Evolutionary conservation across 139 green algal genomes (phyloP).

Genomic region (Coccomyxa sp.): DNA sequence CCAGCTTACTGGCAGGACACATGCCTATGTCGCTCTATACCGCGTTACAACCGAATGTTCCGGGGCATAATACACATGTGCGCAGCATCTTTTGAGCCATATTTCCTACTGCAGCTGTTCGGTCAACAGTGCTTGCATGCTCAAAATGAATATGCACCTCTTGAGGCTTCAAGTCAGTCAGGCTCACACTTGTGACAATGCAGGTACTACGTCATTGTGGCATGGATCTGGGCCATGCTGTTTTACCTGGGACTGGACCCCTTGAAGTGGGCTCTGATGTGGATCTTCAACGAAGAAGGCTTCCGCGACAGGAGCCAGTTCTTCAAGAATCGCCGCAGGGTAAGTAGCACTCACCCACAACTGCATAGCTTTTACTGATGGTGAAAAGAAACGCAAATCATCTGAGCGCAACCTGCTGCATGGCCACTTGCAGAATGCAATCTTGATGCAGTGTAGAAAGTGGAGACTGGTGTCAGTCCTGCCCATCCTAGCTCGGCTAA

Average conservation of each 20-base stretch:
- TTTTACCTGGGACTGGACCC: constrained; percentile 73
- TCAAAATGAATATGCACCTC: not conserved
- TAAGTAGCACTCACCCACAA: no score
- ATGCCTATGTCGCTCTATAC: not conserved
- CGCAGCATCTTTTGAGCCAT: not conserved
- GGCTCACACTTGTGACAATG: not conserved
- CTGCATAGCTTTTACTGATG: no score
- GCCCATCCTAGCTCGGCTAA: no score
- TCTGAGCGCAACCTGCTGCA: no score
- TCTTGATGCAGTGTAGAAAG: no score
- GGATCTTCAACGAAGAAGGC: constrained; percentile 70
- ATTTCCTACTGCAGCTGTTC: not conserved
- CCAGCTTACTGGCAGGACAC: not conserved
- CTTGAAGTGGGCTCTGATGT: constrained; percentile 71
- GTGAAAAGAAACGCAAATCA: no score
- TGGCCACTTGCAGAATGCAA: no score
- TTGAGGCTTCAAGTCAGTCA: not conserved
- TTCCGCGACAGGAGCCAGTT: constrained; percentile 27
- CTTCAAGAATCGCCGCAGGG: no score
- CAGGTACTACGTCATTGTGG: constrained; percentile 66
- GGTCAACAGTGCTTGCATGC: not conserved
- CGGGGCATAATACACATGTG: not conserved
- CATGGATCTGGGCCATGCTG: constrained; percentile 75
- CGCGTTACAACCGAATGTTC: not conserved
- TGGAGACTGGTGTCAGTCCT: no score